Percentiles rank a stretch among this genome's conserved stretches.
Evolutionary conservation across 345 rosid genomes (phyloP).

Genomic region (Rhizophora apiculata): DNA sequence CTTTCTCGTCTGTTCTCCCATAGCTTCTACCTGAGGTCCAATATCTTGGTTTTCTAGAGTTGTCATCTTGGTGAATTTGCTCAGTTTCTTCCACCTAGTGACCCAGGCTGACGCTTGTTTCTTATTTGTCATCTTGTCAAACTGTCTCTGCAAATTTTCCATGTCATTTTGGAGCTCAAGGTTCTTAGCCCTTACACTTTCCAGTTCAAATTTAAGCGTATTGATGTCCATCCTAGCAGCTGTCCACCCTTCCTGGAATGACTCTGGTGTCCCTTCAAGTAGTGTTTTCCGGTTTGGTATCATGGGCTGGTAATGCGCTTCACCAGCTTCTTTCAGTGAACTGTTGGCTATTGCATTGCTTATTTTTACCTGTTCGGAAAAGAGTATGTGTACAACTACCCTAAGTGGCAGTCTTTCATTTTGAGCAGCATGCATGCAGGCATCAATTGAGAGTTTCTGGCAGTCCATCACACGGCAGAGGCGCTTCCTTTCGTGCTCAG

Average conservation of each 20-base stretch:
- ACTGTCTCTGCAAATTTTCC: conserved; percentile 83
- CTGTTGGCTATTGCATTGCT: conserved; percentile 75
- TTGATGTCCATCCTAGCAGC: conserved; percentile 90
- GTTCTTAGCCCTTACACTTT: conserved; percentile 75
- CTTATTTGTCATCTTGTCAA: conserved; percentile 70
- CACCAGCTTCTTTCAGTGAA: conserved; percentile 60
- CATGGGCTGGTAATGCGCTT: conserved; percentile 66
- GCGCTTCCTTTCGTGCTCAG: conserved; percentile 96
- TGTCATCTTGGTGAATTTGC: conserved; percentile 74
- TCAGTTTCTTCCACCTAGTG: conserved; percentile 88
- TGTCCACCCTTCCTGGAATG: conserved; percentile 98
- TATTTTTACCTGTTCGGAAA: conserved; percentile 92
- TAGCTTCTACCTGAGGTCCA: conserved; percentile 43
- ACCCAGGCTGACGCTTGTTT: conserved; percentile 73
- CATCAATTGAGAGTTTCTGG: conserved; percentile 94
- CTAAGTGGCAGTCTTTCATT: conserved; percentile 87
- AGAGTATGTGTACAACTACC: conserved; percentile 90
- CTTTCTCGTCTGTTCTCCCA: conserved; percentile 57
- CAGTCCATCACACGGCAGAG: conserved; percentile 96
- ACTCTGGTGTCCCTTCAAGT: conserved; percentile 85
- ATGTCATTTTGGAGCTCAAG: conserved; percentile 81
- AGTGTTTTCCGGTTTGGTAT: conserved; percentile 72
- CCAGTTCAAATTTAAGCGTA: conserved; percentile 85
- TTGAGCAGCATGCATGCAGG: conserved; percentile 97
- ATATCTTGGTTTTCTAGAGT: conserved; percentile 52